A percentile compares a stretch with the other conserved stretches of the same genome.
phyloP scores from a whole-genome alignment of 306 rosid species.

The Fragaria vesca region DNA sequence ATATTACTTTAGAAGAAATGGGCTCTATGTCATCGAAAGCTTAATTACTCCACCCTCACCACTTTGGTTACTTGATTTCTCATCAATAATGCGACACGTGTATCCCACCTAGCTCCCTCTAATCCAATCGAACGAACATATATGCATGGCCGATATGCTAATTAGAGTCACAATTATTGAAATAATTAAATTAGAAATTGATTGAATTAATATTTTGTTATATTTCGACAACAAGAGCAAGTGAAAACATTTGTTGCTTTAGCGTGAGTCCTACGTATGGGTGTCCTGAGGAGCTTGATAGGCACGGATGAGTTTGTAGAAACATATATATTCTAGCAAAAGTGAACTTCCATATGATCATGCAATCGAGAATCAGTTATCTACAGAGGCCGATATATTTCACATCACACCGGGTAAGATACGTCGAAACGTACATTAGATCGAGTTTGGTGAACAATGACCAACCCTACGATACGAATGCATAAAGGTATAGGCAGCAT shows the following conservation, averaged over 20 bases:
- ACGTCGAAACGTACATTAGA: neutral
- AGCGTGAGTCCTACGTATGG: too few species aligned
- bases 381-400: neutral
- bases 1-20: neutral
- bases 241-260: too few species aligned
- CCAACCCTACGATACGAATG: neutral
- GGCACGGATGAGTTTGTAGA: neutral
- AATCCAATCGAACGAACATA: neutral
- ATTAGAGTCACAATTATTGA: neutral
- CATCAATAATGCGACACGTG: slow-evolving; percentile 14
- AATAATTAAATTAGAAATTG: neutral
- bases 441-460: neutral
- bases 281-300: neutral
- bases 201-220: too few species aligned
- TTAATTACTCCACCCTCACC: neutral
- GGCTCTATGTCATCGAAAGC: slow-evolving; percentile 8
- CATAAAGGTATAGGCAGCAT: neutral
- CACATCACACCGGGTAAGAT: neutral
- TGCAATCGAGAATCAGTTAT: neutral
- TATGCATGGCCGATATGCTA: neutral
- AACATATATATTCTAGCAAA: too few species aligned
- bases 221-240: too few species aligned
- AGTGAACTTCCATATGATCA: neutral
- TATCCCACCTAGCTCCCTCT: slow-evolving; percentile 16
- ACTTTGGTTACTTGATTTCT: slow-evolving; percentile 33